Conservation (phyloP, 1,284 basidiomycete genomes). For the Tilletia walkeri region DNA sequence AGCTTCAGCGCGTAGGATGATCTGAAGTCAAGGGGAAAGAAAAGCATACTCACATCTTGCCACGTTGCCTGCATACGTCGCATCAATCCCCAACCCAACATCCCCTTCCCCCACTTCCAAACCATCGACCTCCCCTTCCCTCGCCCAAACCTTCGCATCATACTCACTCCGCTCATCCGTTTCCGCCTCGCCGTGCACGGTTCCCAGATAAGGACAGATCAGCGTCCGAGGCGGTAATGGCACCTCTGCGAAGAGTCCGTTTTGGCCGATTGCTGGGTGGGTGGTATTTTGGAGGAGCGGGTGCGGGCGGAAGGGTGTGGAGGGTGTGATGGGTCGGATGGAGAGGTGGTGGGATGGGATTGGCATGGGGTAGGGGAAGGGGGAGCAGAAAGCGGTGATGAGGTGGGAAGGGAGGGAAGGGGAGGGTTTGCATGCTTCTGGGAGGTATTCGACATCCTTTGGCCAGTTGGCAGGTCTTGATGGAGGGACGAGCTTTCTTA, state of each 20-base stretch:
- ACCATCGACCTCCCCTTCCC: background rate
- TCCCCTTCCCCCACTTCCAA: conserved; percentile 48
- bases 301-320: background rate
- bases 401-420: background rate
- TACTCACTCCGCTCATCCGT: conserved; percentile 67
- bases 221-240: conserved; percentile 68
- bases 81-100: conserved; percentile 65
- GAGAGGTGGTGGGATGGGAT: background rate
- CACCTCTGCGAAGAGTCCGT: conserved; percentile 73
- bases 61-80: conserved; percentile 74
- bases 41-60: conserved; percentile 50
- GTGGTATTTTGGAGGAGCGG: background rate
- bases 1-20: background rate
- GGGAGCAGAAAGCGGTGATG: background rate
- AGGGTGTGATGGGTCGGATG: background rate
- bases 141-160: conserved; percentile 62
- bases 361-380: background rate
- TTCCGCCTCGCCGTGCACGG: conserved; percentile 75
- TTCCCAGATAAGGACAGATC: conserved; percentile 78
- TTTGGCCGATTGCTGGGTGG: conserved; percentile 79
- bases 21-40: background rate
- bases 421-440: background rate
- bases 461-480: background rate
- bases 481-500: too few species aligned
- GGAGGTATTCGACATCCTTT: background rate